Evolutionary conservation across 345 rosid genomes (phyloP).

Genomic region (Eucalyptus pauciflora): DNA sequence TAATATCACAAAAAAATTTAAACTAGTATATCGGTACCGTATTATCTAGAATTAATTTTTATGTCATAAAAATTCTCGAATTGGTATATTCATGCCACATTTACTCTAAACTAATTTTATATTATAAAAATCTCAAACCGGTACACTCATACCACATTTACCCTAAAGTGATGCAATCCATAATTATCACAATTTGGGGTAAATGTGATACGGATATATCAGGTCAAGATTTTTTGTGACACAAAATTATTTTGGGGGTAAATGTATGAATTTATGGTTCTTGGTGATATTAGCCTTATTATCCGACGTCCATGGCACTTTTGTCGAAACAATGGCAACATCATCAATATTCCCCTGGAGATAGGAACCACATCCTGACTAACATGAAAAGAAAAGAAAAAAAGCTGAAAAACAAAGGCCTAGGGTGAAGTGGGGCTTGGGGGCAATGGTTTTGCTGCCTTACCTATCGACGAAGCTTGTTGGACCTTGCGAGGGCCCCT

Average conservation of each 20-base stretch:
- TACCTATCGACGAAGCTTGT: neutral
- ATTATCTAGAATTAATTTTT: neutral
- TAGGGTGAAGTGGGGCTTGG: neutral
- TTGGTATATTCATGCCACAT: neutral
- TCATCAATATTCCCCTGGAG: no score
- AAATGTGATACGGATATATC: neutral
- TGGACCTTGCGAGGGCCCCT: neutral
- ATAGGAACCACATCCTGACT: no score
- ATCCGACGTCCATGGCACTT: no score
- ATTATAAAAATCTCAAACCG: no score
- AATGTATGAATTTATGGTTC: neutral
- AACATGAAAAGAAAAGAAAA: neutral
- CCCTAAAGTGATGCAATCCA: neutral
- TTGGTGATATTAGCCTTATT: neutral
- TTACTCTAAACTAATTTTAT: neutral
- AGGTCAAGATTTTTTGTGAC: neutral
- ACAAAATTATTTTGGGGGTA: neutral
- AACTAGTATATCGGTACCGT: rapidly evolving
- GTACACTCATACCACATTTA: neutral
- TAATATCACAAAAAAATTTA: neutral
- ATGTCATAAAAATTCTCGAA: no score
- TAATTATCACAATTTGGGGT: neutral
- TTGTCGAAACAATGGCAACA: no score
- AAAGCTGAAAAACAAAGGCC: neutral
- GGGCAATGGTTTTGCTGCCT: neutral